Base-by-base conservation (phyloP, 768 basidiomycete species). In the Suillus luteus region DNA sequence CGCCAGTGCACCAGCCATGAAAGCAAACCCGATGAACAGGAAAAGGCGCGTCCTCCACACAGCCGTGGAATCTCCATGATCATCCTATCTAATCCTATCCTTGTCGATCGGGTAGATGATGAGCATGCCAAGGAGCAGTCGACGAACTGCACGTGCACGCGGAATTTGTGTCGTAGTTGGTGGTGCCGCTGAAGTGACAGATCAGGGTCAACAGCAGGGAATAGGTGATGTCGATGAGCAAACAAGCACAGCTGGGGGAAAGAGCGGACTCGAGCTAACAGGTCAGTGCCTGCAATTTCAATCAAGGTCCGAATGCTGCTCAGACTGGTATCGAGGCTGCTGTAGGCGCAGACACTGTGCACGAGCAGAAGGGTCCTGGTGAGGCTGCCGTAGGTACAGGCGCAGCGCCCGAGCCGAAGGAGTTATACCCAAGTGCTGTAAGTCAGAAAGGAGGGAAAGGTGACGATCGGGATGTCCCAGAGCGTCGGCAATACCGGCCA, bases 1-100 rank as follows among this genome's bases (percentile, higher is more conserved):
- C n/a, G 96, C 97, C 52, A 99, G 74, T 0, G 97, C 97, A 9
- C 97, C 96, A 2, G 97, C 97, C 95, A 99, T 95, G 54, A 99
- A 75, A 1, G 96, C 95, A 71, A 99, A 97, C 1, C 96, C 96
- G 64, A 98, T 84, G 77, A 99, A 99, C 65, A 99, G 75, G 72
- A 96, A 86, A 67, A 97, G 77, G 37, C 96, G 80, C 7, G 96
- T 96, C 66, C 92, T 82, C 94, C 95, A 97, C 17, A 97, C 94
- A 3, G 93, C 91, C 1, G 87, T 80, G 0, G 92, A 82, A 70
- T 95, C 92, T 3, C 92, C 91, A 70, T 89, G 92, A 63, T 90
- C 92, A 10, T 93, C 90, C 0, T 90, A 90, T 15, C 85, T 81
- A 59, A 99, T 83, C 38, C 92, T 84, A 69, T 94, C 91, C 80